Evolutionary conservation across 768 basidiomycete species (phyloP), one percentile per base, ranked within the genome.

Genomic region (Termitomyces sp.): DNA sequence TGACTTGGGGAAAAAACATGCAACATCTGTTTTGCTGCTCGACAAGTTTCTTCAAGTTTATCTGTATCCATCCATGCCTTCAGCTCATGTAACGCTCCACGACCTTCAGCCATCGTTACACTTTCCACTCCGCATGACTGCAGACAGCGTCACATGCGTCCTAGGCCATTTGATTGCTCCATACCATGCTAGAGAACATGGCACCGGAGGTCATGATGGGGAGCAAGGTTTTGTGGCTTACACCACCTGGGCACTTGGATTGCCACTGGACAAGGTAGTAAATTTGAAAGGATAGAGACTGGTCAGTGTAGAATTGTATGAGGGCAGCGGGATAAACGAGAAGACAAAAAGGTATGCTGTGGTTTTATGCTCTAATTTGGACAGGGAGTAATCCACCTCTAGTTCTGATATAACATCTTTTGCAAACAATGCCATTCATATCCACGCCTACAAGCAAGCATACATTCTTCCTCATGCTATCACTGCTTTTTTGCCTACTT

Each of bases 261-360:
- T 92, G 38, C 74, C 79, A 0, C 70, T 73, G 0, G 77, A 75
- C 28, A 88, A 94, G 65, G 73, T 76, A 24, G 75, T 93, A n/a
- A 72, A 75, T 65, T 72, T 84, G 2, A 90, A 88, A 65, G 86
- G 90, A 0, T 83, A 86, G 67, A 77, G 84, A 51, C 71, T 96
- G 50, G 86, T 93, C 2, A 87, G 83, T 18, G 89, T 94, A 4
- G 96, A 98, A 72, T 73, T 97, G 48, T 97, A 94, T 69, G 95
- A 98, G 68, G 90, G 92, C 0, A 63, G 72, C 20, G 73, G 73
- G 2, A 68, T 80, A 7, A 88, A 92, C 66, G 83, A 88, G 36
- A 89, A 89, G 70, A 86, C 77, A 7, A 73, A 73, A 59, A 94
- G 90, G 92, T 90, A 57, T 6, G 84, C 65, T 33, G 35, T 45